These are phyloP conservation scores for Penicillium hordei DNA, from an alignment of 2,329 filamentous ascomycete genomes.

Conservation along the genomic window DNA sequence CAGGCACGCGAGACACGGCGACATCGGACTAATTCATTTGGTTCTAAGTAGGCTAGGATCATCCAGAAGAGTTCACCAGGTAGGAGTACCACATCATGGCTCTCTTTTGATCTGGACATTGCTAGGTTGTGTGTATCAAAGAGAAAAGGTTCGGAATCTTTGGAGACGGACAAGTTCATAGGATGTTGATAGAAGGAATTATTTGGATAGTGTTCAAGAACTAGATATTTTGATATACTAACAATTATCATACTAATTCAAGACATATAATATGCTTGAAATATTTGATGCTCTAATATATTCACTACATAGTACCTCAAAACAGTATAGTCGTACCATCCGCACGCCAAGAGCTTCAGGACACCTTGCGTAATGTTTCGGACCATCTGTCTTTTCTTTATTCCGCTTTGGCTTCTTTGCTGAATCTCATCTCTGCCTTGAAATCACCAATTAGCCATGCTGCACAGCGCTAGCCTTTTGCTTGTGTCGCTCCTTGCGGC, in stretches of 20 bases:
- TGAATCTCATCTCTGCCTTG: background rate
- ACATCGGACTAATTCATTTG: constrained; percentile 53
- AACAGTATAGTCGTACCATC: constrained; percentile 14
- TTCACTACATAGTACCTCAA: background rate
- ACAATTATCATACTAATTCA: background rate
- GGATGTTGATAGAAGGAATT: background rate
- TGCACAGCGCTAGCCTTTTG: constrained; percentile 47
- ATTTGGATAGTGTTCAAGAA: background rate
- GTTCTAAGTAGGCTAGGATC: constrained; percentile 51
- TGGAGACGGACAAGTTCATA: background rate
- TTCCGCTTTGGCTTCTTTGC: constrained; percentile 2
- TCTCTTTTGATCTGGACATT: constrained; percentile 10
- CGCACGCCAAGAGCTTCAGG: constrained; percentile 44
- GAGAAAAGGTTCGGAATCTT: background rate
- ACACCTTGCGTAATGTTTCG: constrained; percentile 38
- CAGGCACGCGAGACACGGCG: constrained; percentile 55
- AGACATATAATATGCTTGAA: background rate
- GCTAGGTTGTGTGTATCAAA: background rate
- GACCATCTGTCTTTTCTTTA: constrained; percentile 9
- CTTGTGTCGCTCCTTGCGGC: constrained; percentile 63
- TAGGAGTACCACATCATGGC: constrained; percentile 37
- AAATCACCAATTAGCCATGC: constrained; percentile 26
- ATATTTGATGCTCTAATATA: background rate
- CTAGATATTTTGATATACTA: background rate
- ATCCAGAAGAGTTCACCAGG: constrained; percentile 62